Conservation (phyloP, 768 basidiomycete genomes). For the Leucocoprinus sp. region DNA sequence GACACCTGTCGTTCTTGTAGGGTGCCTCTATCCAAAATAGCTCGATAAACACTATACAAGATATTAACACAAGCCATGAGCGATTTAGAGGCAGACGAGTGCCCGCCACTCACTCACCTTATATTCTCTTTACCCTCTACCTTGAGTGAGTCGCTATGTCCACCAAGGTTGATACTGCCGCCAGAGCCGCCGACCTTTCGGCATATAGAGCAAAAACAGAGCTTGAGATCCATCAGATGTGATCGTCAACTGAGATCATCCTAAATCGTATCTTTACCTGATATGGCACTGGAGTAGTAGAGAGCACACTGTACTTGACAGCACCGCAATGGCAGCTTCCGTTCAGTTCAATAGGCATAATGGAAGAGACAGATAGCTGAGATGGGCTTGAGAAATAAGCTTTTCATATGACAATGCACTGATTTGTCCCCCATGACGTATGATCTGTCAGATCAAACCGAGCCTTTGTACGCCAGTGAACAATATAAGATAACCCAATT, state of each 20-base stretch:
- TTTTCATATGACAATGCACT: background rate
- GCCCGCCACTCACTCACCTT: slow-evolving; percentile 26
- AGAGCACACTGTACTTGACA: slow-evolving; percentile 37
- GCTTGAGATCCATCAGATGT: slow-evolving; percentile 19
- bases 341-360: slow-evolving; percentile 50
- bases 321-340: slow-evolving; percentile 50
- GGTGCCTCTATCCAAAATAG: slow-evolving; percentile 50
- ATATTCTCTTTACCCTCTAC: slow-evolving; percentile 48
- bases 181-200: slow-evolving; percentile 62
- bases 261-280: slow-evolving; percentile 31
- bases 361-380: slow-evolving; percentile 1
- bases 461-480: too few relatives aligned
- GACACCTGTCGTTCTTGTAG: slow-evolving; percentile 35
- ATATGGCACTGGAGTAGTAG: slow-evolving; percentile 56
- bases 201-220: slow-evolving; percentile 64
- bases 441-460: background rate
- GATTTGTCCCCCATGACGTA: too few relatives aligned
- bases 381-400: background rate
- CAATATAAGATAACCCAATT: too few relatives aligned
- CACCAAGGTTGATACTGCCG: slow-evolving; percentile 62
- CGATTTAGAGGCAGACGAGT: background rate
- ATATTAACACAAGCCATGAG: background rate
- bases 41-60: slow-evolving; percentile 47
- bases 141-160: slow-evolving; percentile 39
- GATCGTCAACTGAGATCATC: background rate